Percentiles rank a stretch among this genome's conserved stretches.
These are phyloP conservation scores for Chaetomium sp. DNA, from an alignment of 2,329 filamentous ascomycete genomes.

Conservation along the genomic window DNA sequence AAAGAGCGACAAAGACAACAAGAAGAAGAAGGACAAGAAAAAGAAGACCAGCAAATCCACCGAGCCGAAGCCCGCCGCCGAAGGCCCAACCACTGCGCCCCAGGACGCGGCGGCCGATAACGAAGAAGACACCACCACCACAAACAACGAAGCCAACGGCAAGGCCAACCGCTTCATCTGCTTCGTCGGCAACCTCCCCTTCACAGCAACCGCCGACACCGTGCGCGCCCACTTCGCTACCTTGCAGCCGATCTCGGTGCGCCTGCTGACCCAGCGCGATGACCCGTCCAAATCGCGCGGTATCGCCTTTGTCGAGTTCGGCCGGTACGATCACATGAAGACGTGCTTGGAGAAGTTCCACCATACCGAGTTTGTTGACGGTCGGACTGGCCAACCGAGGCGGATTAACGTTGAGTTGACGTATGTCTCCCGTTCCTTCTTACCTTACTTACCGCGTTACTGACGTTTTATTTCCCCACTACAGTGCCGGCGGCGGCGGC, in stretches of 20 bases:
- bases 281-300: conserved; percentile 40
- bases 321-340: conserved; percentile 81
- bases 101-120: background rate
- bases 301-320: conserved; percentile 85
- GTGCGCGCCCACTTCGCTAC: conserved; percentile 72
- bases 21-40: conserved; percentile 26
- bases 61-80: background rate
- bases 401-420: conserved; percentile 92
- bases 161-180: conserved; percentile 70
- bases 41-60: conserved; percentile 25
- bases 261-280: conserved; percentile 58
- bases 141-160: conserved; percentile 15
- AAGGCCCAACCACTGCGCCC: too few relatives aligned
- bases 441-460: background rate
- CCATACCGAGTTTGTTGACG: conserved; percentile 67
- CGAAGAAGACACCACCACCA: background rate
- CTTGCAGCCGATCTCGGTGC: conserved; percentile 62
- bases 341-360: conserved; percentile 87
- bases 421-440: conserved; percentile 37
- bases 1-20: conserved; percentile 26
- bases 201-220: conserved; percentile 63
- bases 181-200: conserved; percentile 74
- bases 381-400: conserved; percentile 44
- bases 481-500: conserved; percentile 74
- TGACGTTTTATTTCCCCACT: background rate